Conservation (phyloP, 345 rosid species). For the Noccaea caerulescens region DNA sequence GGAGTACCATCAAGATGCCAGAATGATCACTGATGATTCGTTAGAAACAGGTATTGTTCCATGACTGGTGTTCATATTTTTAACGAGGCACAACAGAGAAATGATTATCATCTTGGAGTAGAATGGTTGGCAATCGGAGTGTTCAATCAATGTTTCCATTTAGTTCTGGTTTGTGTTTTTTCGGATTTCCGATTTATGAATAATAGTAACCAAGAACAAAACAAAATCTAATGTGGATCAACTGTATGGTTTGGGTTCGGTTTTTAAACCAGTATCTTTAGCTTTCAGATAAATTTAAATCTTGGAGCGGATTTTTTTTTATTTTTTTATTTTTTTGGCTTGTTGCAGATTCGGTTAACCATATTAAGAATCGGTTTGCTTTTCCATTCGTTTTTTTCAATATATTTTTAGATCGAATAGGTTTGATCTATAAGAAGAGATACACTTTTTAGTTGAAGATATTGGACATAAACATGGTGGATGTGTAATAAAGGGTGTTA, state of each 20-base stretch:
- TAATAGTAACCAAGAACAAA: background rate
- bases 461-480: constrained; percentile 2
- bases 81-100: background rate
- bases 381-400: background rate
- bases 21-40: constrained; percentile 2
- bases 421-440: background rate
- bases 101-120: constrained; percentile 13
- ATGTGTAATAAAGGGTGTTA: constrained; percentile 31
- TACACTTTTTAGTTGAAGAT: constrained; percentile 2
- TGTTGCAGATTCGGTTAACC: background rate
- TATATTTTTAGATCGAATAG: background rate
- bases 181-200: background rate
- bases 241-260: background rate
- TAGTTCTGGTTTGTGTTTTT: background rate
- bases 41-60: constrained; percentile 19
- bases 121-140: constrained; percentile 6
- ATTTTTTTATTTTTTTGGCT: background rate
- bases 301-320: background rate
- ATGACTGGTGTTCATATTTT: constrained; percentile 1
- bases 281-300: background rate
- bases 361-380: constrained; percentile 3
- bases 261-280: background rate
- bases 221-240: background rate
- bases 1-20: background rate
- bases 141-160: background rate